Conservation (phyloP, 73 alveolate genomes). For the Paramecium sonneborni region DNA sequence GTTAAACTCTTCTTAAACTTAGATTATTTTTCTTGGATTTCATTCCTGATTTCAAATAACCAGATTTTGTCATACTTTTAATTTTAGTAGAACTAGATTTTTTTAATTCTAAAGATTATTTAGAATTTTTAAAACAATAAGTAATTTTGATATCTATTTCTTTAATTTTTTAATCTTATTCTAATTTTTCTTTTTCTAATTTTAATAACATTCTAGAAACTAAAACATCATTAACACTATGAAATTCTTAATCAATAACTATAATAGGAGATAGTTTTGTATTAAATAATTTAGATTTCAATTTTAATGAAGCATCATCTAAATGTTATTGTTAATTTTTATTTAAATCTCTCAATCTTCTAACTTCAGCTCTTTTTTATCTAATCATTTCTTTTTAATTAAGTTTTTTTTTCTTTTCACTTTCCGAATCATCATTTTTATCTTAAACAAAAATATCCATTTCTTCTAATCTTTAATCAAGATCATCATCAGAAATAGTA, state of each 20-base stretch:
- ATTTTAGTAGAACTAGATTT: neutral
- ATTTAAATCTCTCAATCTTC: constrained; percentile 15
- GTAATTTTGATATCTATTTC: neutral
- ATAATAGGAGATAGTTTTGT: constrained; percentile 2
- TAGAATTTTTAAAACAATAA: constrained; percentile 15
- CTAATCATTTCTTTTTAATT: neutral
- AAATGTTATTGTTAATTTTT: neutral
- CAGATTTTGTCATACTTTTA: constrained; percentile 22
- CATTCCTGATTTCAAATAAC: neutral
- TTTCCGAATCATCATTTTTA: neutral
- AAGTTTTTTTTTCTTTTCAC: neutral
- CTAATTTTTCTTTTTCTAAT: neutral
- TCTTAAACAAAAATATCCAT: constrained; percentile 26
- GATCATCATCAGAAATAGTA: constrained; percentile 12
- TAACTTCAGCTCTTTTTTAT: neutral
- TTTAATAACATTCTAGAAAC: neutral
- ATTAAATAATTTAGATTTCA: neutral
- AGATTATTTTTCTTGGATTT: constrained; percentile 10
- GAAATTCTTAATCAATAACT: neutral
- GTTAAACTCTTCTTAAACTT: constrained; percentile 5
- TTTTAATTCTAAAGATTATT: neutral
- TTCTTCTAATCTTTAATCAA: constrained; percentile 19
- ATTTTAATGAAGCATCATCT: neutral
- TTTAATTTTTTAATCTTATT: neutral
- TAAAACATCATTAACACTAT: constrained; percentile 1